Conservation (phyloP, 257 asterid genomes). For the Jasminum sambac region DNA sequence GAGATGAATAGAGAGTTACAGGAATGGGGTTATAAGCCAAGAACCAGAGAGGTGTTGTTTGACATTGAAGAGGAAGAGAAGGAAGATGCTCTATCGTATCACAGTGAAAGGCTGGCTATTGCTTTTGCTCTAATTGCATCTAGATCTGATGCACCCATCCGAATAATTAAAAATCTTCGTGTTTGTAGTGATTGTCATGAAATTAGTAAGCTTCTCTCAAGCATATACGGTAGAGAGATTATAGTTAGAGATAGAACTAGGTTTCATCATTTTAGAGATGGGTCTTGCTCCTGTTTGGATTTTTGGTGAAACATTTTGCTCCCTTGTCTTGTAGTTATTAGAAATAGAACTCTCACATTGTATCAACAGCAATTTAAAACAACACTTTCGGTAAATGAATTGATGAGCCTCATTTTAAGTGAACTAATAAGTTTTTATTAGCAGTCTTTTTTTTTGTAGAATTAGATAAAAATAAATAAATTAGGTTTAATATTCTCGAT, state of each 20-base stretch:
- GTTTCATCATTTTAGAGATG: slow-evolving; percentile 60
- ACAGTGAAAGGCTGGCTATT: slow-evolving; percentile 64
- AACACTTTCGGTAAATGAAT: too few species aligned
- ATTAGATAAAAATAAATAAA: too few species aligned
- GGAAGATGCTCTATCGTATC: slow-evolving; percentile 53
- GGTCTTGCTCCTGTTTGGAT: slow-evolving; percentile 61
- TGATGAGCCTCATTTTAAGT: too few species aligned
- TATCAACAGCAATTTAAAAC: too few species aligned
- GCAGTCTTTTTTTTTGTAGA: too few species aligned
- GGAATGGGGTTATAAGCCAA: slow-evolving; percentile 49
- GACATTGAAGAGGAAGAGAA: slow-evolving; percentile 76
- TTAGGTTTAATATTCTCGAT: too few species aligned
- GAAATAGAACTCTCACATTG: too few species aligned
- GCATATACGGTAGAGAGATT: slow-evolving; percentile 49
- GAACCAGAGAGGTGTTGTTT: slow-evolving; percentile 60
- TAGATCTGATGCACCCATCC: slow-evolving; percentile 36
- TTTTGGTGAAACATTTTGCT: slow-evolving; percentile 55
- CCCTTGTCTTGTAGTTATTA: background rate
- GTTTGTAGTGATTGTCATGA: slow-evolving; percentile 66
- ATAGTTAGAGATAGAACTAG: slow-evolving; percentile 65
- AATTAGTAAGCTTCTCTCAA: slow-evolving; percentile 47
- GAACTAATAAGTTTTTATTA: too few species aligned
- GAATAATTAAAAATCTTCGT: slow-evolving; percentile 63
- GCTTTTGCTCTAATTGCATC: slow-evolving; percentile 58
- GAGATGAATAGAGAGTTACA: slow-evolving; percentile 53